Percentiles rank a stretch among this genome's conserved stretches.
These are phyloP conservation scores for Trichoderma sp. DNA, from an alignment of 2,329 filamentous ascomycete species.

Conservation along the genomic window DNA sequence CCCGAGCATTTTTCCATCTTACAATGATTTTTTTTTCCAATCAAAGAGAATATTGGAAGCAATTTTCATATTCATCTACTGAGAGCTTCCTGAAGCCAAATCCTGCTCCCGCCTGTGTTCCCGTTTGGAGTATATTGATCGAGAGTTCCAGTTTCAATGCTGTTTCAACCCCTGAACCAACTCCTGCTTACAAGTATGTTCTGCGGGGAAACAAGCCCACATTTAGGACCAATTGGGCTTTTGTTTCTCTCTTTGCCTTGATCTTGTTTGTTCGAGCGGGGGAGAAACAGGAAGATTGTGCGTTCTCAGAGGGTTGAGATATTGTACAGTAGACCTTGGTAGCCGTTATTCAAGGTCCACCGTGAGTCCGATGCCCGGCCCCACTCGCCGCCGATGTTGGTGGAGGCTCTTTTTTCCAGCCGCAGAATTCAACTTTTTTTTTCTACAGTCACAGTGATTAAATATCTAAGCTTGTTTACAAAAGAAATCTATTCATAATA, in stretches of 20 bases:
- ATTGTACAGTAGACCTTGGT: not conserved
- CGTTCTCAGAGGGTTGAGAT: not conserved
- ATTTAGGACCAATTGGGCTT: not conserved
- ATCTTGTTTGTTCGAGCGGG: not conserved
- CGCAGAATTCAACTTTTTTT: not conserved
- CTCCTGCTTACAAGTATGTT: constrained; percentile 1
- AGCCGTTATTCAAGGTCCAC: not conserved
- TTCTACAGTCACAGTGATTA: not conserved
- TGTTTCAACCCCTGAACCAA: constrained; percentile 10
- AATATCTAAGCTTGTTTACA: not conserved
- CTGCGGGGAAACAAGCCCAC: not conserved
- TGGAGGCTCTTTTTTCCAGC: not conserved
- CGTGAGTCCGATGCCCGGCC: not conserved
- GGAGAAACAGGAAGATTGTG: not conserved
- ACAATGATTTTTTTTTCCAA: not conserved
- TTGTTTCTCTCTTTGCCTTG: not conserved
- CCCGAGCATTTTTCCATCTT: not conserved
- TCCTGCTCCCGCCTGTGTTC: not conserved
- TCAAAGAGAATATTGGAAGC: not conserved
- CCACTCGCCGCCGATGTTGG: constrained; percentile 7
- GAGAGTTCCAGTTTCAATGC: not conserved
- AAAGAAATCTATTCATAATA: not conserved
- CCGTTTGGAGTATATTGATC: not conserved
- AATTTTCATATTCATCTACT: not conserved
- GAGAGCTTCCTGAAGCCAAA: not conserved